phyloP scores from a whole-genome alignment of 257 asterid genomes.

The Solanum chmielewskii region DNA sequence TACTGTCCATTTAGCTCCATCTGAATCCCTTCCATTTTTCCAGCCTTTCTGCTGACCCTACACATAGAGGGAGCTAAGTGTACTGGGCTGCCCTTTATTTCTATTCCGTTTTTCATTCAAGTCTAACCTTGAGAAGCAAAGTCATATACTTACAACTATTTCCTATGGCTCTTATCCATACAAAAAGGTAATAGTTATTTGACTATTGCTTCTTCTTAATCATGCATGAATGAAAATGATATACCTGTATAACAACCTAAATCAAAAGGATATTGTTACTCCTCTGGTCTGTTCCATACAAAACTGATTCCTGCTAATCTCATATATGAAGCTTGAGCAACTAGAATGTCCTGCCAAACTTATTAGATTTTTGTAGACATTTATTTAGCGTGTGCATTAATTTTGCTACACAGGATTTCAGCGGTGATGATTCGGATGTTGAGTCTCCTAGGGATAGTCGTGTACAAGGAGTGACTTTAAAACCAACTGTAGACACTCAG shows the following conservation, averaged over 20 bases:
- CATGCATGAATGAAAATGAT: background rate
- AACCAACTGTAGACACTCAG: conserved; percentile 25
- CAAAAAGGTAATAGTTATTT: background rate
- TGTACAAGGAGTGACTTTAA: conserved; percentile 24
- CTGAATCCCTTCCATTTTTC: background rate
- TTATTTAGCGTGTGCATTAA: conserved; percentile 4
- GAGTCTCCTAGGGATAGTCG: conserved; percentile 36
- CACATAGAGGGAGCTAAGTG: background rate
- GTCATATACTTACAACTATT: background rate
- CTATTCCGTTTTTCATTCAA: background rate
- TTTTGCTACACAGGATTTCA: conserved; percentile 42
- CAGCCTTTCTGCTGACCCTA: background rate
- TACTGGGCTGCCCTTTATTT: background rate
- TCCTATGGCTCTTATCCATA: background rate
- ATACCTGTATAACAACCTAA: background rate
- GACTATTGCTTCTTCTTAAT: background rate
- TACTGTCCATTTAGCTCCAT: background rate
- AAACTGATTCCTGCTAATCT: background rate
- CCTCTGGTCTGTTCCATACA: background rate
- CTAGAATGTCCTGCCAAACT: background rate
- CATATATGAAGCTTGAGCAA: background rate
- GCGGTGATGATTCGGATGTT: conserved; percentile 61
- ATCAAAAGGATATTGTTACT: background rate
- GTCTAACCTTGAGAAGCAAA: background rate
- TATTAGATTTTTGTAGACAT: background rate